Conservation (phyloP, 2,329 filamentous ascomycete genomes). For the Botryosphaeria agaves region DNA sequence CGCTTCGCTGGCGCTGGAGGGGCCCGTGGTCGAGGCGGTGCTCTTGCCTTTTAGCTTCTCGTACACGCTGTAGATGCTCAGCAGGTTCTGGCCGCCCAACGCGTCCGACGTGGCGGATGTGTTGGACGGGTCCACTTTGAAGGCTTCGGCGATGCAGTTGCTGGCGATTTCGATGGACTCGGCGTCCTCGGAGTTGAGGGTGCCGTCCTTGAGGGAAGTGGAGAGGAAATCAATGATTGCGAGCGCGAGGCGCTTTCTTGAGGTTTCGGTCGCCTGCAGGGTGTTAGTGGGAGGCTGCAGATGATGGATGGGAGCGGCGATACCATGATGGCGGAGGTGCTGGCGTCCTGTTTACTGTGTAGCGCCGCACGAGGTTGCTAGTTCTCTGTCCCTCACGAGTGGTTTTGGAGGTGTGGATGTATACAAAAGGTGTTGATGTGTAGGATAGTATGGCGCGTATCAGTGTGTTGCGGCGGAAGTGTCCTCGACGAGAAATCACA, state of each 20-base stretch:
- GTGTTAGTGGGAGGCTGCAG: no score
- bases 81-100: constrained; percentile 70
- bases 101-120: constrained; percentile 55
- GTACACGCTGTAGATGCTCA: constrained; percentile 87
- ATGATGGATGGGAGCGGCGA: no score
- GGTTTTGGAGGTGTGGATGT: no score
- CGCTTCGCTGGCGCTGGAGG: constrained; percentile 21
- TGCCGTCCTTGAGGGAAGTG: constrained; percentile 72
- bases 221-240: constrained; percentile 92
- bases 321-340: no score
- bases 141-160: constrained; percentile 87
- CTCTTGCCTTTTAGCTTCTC: constrained; percentile 73
- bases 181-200: constrained; percentile 69
- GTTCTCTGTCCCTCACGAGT: no score
- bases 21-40: constrained; percentile 25
- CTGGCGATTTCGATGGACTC: constrained; percentile 89
- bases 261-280: no score
- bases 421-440: no score
- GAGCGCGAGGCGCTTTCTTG: constrained; percentile 80
- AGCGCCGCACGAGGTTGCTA: no score
- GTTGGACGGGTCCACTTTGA: constrained; percentile 81
- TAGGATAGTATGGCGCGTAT: no score
- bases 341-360: no score
- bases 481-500: no score
- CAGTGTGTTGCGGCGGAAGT: no score